These are phyloP conservation scores for Datisca glomerata DNA, from an alignment of 306 rosid species.

Conservation along the genomic window DNA sequence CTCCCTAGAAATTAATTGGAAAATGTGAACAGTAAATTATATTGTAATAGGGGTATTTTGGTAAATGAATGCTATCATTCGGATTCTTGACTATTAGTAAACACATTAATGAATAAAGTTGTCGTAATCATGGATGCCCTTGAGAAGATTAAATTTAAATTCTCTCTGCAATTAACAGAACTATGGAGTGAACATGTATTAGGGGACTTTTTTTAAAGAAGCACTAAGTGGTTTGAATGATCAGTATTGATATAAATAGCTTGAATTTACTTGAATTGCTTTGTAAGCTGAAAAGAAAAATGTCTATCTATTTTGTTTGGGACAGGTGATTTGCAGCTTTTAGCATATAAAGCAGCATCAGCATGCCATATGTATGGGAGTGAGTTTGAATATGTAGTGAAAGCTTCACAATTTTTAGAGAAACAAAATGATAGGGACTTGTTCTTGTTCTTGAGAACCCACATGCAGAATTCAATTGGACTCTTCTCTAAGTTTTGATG, in stretches of 20 bases:
- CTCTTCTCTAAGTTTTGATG: conserved; percentile 16
- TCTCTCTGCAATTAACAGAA: background rate
- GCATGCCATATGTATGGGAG: conserved; percentile 56
- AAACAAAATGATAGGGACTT: conserved; percentile 28
- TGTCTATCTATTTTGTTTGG: conserved; percentile 7
- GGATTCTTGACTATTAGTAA: background rate
- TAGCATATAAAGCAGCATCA: conserved; percentile 69
- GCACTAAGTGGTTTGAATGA: background rate
- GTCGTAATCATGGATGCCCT: background rate
- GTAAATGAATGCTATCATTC: no score
- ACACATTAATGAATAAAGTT: no score
- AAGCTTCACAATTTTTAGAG: conserved; percentile 30
- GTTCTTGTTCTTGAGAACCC: conserved; percentile 31
- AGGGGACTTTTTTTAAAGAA: no score
- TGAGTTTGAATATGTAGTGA: conserved; percentile 31
- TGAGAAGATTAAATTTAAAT: background rate
- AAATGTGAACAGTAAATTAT: no score
- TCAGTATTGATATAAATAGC: background rate
- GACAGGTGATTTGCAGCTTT: conserved; percentile 57
- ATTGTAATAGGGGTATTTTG: no score
- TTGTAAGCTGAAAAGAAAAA: background rate
- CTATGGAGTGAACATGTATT: background rate
- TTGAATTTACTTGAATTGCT: background rate
- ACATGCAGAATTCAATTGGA: conserved; percentile 26
- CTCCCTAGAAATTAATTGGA: no score